Conservation (phyloP, 2,329 filamentous ascomycete genomes). For the Ceratocystis eucalypticola region DNA sequence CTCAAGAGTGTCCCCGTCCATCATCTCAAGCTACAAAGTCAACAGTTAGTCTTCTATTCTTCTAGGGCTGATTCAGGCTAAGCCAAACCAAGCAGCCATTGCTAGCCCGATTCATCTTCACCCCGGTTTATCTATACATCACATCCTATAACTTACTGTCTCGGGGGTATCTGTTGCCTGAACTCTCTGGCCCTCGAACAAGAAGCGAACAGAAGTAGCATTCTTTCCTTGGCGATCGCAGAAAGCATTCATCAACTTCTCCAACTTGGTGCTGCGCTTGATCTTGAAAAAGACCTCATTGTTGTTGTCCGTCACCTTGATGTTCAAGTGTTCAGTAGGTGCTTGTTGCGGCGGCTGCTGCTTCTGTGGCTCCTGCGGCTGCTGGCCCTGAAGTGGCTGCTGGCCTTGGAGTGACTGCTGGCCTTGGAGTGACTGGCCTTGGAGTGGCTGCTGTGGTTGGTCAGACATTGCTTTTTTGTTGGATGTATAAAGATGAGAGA, state of each 20-base stretch:
- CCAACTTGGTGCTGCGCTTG: constrained; percentile 87
- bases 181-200: constrained; percentile 92
- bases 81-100: too few species aligned
- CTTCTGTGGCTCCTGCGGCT: constrained; percentile 27
- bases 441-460: constrained; percentile 33
- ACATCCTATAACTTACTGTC: constrained; percentile 48
- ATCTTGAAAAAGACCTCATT: constrained; percentile 99
- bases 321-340: constrained; percentile 75
- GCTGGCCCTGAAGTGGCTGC: constrained; percentile 23
- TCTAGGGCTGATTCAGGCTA: too few species aligned
- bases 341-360: constrained; percentile 23
- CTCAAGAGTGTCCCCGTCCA: constrained; percentile 87
- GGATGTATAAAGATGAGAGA: neutral
- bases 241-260: constrained; percentile 97
- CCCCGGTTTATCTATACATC: too few species aligned
- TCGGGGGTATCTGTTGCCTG: constrained; percentile 83
- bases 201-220: constrained; percentile 69
- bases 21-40: constrained; percentile 70
- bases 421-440: constrained; percentile 19
- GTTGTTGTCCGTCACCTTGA: constrained; percentile 98
- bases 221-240: constrained; percentile 93
- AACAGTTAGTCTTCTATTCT: neutral
- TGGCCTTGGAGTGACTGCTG: neutral
- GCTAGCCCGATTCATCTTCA: too few species aligned
- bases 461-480: constrained; percentile 23